phyloP scores from a whole-genome alignment of 805 yeast species.

The Candida corydali region DNA sequence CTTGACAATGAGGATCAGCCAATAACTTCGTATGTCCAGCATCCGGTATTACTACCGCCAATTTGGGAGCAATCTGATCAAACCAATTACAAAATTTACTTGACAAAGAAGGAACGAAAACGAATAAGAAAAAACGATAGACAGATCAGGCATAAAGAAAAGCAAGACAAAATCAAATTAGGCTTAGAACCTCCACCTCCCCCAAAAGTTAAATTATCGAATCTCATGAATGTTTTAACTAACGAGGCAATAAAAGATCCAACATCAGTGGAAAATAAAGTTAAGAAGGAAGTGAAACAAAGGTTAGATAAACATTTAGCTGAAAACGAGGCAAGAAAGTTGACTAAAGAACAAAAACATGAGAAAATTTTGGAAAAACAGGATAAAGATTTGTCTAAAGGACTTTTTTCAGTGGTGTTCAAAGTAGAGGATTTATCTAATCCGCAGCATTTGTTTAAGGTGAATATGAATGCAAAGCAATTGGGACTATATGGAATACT shows the following conservation, averaged over 20 bases:
- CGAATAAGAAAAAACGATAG: conserved; percentile 70
- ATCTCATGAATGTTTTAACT: conserved; percentile 82
- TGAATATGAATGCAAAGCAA: conserved; percentile 80
- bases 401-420: conserved; percentile 57
- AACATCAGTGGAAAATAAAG: conserved; percentile 74
- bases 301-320: conserved; percentile 56
- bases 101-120: conserved; percentile 76
- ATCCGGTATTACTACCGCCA: conserved; percentile 65
- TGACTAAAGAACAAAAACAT: conserved; percentile 53
- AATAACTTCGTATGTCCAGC: conserved; percentile 71
- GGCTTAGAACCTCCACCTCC: conserved; percentile 88
- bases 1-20: conserved; percentile 42
- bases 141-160: conserved; percentile 56
- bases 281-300: conserved; percentile 61
- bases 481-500: conserved; percentile 61
- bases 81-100: conserved; percentile 41
- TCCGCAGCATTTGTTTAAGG: conserved; percentile 67
- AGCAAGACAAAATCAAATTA: conserved; percentile 70
- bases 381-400: conserved; percentile 47
- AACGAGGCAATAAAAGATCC: conserved; percentile 87
- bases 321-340: conserved; percentile 58
- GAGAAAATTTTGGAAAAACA: conserved; percentile 39
- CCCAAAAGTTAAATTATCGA: conserved; percentile 80
- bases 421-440: conserved; percentile 49
- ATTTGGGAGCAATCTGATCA: conserved; percentile 49